A percentile compares a stretch with the other conserved stretches of the same genome.
These are phyloP conservation scores for Stachybotrys chlorohalonatus DNA, from an alignment of 2,329 filamentous ascomycete species.

Conservation along the genomic window DNA sequence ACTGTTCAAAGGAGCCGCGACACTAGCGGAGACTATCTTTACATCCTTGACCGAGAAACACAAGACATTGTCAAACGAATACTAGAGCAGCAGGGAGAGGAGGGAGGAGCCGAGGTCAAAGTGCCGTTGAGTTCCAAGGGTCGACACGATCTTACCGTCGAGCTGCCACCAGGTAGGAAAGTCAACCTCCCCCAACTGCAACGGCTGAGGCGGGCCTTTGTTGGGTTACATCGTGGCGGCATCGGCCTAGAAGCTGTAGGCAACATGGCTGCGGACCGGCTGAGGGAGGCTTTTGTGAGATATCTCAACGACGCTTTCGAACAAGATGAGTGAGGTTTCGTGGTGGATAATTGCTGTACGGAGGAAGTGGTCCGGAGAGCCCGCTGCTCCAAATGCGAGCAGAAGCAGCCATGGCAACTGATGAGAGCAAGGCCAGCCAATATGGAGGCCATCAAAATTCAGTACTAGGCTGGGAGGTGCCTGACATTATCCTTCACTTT, in stretches of 20 bases:
- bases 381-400: background rate
- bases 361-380: background rate
- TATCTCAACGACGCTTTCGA: constrained; percentile 60
- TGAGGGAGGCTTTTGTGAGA: constrained; percentile 55
- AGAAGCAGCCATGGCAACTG: too few relatives aligned
- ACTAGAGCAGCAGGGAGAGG: constrained; percentile 59
- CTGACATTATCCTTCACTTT: too few relatives aligned
- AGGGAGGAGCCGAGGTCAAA: constrained; percentile 48
- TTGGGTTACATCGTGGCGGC: constrained; percentile 63
- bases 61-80: constrained; percentile 67
- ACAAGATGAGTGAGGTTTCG: constrained; percentile 35
- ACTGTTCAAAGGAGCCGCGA: constrained; percentile 57
- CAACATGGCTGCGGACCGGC: constrained; percentile 42
- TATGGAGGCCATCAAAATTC: too few relatives aligned
- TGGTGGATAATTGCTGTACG: too few relatives aligned
- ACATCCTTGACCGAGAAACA: constrained; percentile 69
- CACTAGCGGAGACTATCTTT: constrained; percentile 65
- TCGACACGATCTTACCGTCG: constrained; percentile 46
- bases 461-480: too few relatives aligned
- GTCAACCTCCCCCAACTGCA: constrained; percentile 69
- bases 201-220: constrained; percentile 67
- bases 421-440: too few relatives aligned
- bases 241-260: constrained; percentile 50
- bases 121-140: constrained; percentile 28
- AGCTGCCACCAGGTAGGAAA: constrained; percentile 52